phyloP scores from a whole-genome alignment of 2,329 filamentous ascomycete genomes.

The Chrysosporium queenslandicum region DNA sequence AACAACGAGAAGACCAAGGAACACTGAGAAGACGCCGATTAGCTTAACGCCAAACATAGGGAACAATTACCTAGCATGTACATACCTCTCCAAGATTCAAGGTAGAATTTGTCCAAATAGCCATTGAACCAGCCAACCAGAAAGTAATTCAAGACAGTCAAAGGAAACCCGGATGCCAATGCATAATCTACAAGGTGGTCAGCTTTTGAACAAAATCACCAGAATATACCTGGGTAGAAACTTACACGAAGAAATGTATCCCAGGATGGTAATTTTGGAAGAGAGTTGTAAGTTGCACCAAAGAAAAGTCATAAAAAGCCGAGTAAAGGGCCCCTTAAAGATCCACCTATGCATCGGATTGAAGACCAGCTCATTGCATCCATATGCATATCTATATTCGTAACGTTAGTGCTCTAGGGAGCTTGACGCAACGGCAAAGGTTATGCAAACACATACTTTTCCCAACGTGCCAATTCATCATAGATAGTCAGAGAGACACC shows the following conservation, averaged over 20 bases:
- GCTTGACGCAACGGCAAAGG: not conserved
- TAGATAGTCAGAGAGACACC: constrained; percentile 77
- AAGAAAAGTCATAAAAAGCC: constrained; percentile 64
- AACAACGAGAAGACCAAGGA: constrained; percentile 46
- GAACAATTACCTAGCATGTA: constrained; percentile 30
- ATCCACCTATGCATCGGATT: constrained; percentile 66
- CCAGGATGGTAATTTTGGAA: constrained; percentile 61
- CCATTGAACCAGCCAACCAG: constrained; percentile 62
- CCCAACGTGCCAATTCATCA: constrained; percentile 74
- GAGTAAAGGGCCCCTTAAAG: constrained; percentile 64
- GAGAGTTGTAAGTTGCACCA: constrained; percentile 51
- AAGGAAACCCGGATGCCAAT: constrained; percentile 56
- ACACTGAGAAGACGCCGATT: constrained; percentile 13
- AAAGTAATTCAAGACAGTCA: constrained; percentile 61
- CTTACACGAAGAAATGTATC: constrained; percentile 55
- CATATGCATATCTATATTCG: constrained; percentile 48
- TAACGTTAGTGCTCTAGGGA: constrained; percentile 3
- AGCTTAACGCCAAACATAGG: not conserved
- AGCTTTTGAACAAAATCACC: not conserved
- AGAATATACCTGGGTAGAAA: not conserved
- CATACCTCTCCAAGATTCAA: constrained; percentile 53
- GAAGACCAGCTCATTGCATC: constrained; percentile 74
- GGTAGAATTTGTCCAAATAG: constrained; percentile 55
- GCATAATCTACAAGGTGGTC: constrained; percentile 47
- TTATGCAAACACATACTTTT: constrained; percentile 57